Evolutionary conservation across 2,329 filamentous ascomycete genomes (phyloP).

Genomic region (Aspergillus pseudonomiae): DNA sequence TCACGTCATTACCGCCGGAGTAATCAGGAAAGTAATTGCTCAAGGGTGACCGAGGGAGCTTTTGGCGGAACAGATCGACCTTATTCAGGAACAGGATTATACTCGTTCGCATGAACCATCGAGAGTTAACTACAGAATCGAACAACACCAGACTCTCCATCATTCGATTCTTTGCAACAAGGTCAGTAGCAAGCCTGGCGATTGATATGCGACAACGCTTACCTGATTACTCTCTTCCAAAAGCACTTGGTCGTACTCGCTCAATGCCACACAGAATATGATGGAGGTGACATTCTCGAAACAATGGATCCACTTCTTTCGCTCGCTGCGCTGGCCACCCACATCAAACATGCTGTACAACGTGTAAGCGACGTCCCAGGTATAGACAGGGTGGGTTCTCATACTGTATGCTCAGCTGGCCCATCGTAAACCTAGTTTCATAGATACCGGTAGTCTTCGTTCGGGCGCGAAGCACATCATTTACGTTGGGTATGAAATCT

Average conservation of each 20-base stretch:
- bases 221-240: constrained; percentile 97
- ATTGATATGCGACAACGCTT: constrained; percentile 36
- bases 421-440: constrained; percentile 98
- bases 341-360: constrained; percentile 92
- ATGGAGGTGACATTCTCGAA: constrained; percentile 99
- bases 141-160: constrained; percentile 97
- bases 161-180: constrained; percentile 84
- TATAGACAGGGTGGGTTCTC: constrained; percentile 39
- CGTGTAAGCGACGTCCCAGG: constrained; percentile 27
- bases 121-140: constrained; percentile 96
- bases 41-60: constrained; percentile 83
- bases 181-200: constrained; percentile 13
- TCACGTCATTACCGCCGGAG: constrained; percentile 95
- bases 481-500: constrained; percentile 89
- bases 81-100: constrained; percentile 99
- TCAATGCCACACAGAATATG: constrained; percentile 97
- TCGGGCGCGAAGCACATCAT: constrained; percentile 90
- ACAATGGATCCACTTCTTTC: constrained; percentile 99
- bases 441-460: constrained; percentile 99
- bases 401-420: constrained; percentile 97
- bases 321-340: constrained; percentile 91
- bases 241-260: constrained; percentile 96
- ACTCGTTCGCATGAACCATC: constrained; percentile 98
- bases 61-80: constrained; percentile 96
- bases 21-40: constrained; percentile 98